phyloP scores from a whole-genome alignment of 1,139 yeast genomes.

The Debaryomyces coudertii region DNA sequence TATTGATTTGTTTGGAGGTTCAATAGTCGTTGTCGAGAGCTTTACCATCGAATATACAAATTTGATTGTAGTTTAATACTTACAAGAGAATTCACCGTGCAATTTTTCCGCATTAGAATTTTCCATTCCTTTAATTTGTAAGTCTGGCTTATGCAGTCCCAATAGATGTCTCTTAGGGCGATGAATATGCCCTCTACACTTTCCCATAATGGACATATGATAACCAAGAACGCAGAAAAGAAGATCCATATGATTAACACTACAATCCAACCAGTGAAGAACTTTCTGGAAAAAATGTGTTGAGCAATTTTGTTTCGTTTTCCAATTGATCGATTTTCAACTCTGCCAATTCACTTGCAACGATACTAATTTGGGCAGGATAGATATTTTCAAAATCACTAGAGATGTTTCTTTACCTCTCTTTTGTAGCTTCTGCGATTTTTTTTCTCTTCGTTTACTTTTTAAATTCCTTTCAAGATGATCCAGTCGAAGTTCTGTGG shows the following conservation, averaged over 20 bases:
- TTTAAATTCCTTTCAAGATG: conserved; percentile 54
- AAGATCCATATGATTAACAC: conserved; percentile 77
- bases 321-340: conserved; percentile 38
- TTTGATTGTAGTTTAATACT: conserved; percentile 24
- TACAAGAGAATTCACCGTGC: conserved; percentile 67
- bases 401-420: conserved; percentile 23
- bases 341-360: conserved; percentile 49
- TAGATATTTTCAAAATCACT: conserved; percentile 41
- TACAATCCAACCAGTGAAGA: conserved; percentile 83
- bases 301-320: conserved; percentile 49
- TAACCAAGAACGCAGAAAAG: conserved; percentile 57
- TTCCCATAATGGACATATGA: conserved; percentile 65
- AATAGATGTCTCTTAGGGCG: conserved; percentile 73
- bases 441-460: conserved; percentile 74
- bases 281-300: conserved; percentile 69
- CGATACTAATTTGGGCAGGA: conserved; percentile 39
- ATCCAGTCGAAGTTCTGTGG: conserved; percentile 80
- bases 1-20: conserved; percentile 30
- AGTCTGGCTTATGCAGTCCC: conserved; percentile 81
- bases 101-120: conserved; percentile 64
- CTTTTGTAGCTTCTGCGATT: conserved; percentile 31
- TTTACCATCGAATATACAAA: conserved; percentile 35
- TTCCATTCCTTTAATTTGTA: conserved; percentile 73
- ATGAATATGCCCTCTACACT: conserved; percentile 66
- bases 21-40: conserved; percentile 24